phyloP scores from a whole-genome alignment of 139 green algal genomes.

The Coccomyxa sp. region DNA sequence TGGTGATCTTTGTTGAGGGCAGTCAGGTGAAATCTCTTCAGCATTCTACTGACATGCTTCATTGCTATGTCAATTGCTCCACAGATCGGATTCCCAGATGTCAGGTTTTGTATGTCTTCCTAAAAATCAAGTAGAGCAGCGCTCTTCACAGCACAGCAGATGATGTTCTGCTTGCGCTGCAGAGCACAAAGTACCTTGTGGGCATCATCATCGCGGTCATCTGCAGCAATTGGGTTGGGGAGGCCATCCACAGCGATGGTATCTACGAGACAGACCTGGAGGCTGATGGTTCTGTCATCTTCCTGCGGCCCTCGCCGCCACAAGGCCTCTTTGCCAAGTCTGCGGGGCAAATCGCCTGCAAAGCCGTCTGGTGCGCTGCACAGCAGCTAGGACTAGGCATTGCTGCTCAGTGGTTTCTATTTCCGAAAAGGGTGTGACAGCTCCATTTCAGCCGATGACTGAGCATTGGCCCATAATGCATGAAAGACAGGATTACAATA shows the following conservation, averaged over 20 bases:
- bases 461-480: no score
- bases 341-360: constrained; percentile 18
- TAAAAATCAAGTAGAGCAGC: no score
- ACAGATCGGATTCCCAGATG: background rate
- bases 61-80: background rate
- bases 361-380: background rate
- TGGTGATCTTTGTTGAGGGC: constrained; percentile 81
- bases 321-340: constrained; percentile 50
- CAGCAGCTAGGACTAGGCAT: background rate
- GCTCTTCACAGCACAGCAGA: background rate
- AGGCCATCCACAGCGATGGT: constrained; percentile 72
- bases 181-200: constrained; percentile 77
- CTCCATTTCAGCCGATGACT: no score
- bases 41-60: background rate
- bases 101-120: background rate
- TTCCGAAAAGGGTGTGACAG: no score
- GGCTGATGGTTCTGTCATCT: constrained; percentile 69
- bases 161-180: background rate
- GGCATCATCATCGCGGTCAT: constrained; percentile 79
- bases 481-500: no score
- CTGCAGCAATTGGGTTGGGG: constrained; percentile 75
- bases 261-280: constrained; percentile 90
- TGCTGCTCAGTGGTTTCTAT: background rate
- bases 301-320: constrained; percentile 70
- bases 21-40: constrained; percentile 12